Evolutionary conservation across 2,329 filamentous ascomycete genomes (phyloP), one percentile per base, ranked within the genome.

Genomic region (Blastomyces silverae): DNA sequence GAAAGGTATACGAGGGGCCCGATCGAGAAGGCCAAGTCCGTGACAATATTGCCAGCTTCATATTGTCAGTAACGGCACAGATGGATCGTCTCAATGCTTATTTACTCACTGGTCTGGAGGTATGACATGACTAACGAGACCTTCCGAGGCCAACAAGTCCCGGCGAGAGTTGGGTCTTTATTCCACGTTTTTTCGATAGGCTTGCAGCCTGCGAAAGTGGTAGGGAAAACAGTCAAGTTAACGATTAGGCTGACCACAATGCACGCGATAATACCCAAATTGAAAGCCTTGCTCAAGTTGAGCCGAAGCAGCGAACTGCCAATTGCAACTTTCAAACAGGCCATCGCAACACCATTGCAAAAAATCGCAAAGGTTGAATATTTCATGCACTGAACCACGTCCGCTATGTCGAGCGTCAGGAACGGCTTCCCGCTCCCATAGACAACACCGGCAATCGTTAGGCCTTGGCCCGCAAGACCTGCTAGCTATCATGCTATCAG

Each of bases 381-480:
- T 25, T 58, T 58, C 56, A 58, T 58, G 28, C 34, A 8, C 56
- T 58, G 56, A 42, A 42, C 56, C 56, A 58, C 56, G 20, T 58
- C 56, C 2, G 56, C 56, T 6, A 39, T 58, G 10, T 58, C 37
- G 31, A 58, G n/a, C 13, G 34, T 58, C 34, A 42, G 11, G 56
- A 58, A 58, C 56, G 34, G 56, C n/a, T 58, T 58, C 37, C 56
- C 56, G n/a, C 37, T 42, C 20, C 56, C 56, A n/a, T 58, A 25
- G 2, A 13, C 3, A 39, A 42, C 20, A 15, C 56, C 56, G n/a
- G 56, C 56, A 42, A 39, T 39, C 11, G 56, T 58, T 42, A 58
- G n/a, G 56, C 56, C 56, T 58, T 58, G 56, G 3, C 56, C 56
- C 56, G 56, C 56, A 42, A 58, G 56, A n/a, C 56, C 56, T 58